A percentile compares a stretch with the other conserved stretches of the same genome.
These are phyloP conservation scores for Neckera pumila DNA, from an alignment of 225 moss, liverwort and hornwort species.

Conservation along the genomic window DNA sequence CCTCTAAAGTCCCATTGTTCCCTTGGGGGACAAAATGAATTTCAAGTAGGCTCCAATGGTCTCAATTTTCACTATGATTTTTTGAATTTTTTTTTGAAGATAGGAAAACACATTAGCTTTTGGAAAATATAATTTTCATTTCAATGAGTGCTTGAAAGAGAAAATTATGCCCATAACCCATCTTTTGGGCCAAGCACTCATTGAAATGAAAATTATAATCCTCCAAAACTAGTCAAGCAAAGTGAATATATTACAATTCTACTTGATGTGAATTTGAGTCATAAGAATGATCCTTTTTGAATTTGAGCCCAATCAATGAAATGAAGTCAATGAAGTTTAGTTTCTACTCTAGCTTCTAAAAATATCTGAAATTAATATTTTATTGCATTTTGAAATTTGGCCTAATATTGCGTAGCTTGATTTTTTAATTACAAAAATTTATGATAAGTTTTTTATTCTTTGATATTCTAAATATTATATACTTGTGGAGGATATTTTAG, in stretches of 20 bases:
- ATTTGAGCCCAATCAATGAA: background rate
- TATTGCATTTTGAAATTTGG: background rate
- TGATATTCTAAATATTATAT: background rate
- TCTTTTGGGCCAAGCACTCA: too few species aligned
- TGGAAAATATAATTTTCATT: background rate
- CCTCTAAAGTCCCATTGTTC: background rate
- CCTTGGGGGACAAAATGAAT: background rate
- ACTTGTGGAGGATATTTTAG: too few species aligned
- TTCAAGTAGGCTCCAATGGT: background rate
- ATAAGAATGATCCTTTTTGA: background rate
- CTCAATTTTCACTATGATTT: background rate
- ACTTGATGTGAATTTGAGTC: background rate
- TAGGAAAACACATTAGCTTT: background rate
- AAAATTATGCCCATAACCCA: background rate
- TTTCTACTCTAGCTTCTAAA: background rate
- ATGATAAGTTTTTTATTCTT: background rate
- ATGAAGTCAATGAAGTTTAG: background rate
- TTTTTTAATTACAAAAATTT: background rate
- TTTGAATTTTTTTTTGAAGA: background rate
- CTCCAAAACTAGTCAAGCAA: too few species aligned
- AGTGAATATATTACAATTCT: accelerated
- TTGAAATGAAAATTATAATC: too few species aligned
- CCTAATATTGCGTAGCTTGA: accelerated
- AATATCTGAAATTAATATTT: background rate
- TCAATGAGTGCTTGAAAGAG: background rate